A percentile compares a stretch with the other conserved stretches of the same genome.
phyloP scores from a whole-genome alignment of 164 flowering plant genomes.

The Liquidambar formosana region DNA sequence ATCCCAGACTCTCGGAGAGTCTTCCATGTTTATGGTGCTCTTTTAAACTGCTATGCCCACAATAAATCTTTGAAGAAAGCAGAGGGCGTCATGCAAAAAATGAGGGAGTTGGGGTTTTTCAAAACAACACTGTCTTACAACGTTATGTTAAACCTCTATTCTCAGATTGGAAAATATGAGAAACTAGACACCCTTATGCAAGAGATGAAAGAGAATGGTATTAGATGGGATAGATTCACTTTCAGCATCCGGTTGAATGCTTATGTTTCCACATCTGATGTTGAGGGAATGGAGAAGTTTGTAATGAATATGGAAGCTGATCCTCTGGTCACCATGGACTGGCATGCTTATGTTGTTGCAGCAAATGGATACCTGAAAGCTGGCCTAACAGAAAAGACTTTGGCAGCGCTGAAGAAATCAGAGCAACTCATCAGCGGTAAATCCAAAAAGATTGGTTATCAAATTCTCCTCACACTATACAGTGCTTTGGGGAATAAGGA shows the following conservation, averaged over 20 bases:
- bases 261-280: conserved; percentile 23
- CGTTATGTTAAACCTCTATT: conserved; percentile 33
- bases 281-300: conserved; percentile 40
- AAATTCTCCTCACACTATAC: conserved; percentile 29
- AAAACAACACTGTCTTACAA: conserved; percentile 28
- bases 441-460: conserved; percentile 13
- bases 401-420: conserved; percentile 25
- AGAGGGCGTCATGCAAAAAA: conserved; percentile 29
- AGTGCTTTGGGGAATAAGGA: conserved; percentile 28
- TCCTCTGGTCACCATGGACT: conserved; percentile 18
- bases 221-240: conserved; percentile 17
- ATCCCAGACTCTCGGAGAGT: conserved; percentile 15
- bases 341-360: conserved; percentile 25
- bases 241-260: conserved; percentile 26
- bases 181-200: conserved; percentile 27
- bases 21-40: conserved; percentile 29
- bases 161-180: conserved; percentile 22
- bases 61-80: conserved; percentile 31
- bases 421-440: conserved; percentile 19
- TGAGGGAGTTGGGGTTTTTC: conserved; percentile 28
- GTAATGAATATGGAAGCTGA: conserved; percentile 32
- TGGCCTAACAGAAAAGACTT: conserved; percentile 28
- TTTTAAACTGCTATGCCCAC: conserved; percentile 33
- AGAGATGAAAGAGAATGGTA: conserved; percentile 35
- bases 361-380: conserved; percentile 38